Evolutionary conservation across 805 yeast genomes (phyloP), one percentile per base, ranked within the genome.

Genomic region (Nakazawaea peltata): DNA sequence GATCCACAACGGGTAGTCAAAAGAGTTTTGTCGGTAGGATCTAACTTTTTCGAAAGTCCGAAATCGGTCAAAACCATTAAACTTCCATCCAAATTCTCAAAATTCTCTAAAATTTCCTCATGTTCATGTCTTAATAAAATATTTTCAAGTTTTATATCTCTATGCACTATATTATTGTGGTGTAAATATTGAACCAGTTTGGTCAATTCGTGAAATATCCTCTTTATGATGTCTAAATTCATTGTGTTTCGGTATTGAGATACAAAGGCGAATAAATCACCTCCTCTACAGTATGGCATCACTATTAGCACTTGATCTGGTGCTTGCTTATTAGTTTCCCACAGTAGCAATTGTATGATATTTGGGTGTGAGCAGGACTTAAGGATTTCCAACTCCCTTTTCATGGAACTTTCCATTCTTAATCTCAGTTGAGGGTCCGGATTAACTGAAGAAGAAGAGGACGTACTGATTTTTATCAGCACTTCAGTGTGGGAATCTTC

Each of bases 1-100:
- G 95, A 84, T 0, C 99, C 98, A 56, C 98, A 92, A 41, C 97
- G 61, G 1, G 97, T 90, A 2, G 83, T 70, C 18, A 94, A 65
- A 39, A 80, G 47, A 18, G 86, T 82, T 44, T 72, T 63, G 7
- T 21, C 23, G 7, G 23, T 21, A 1, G 62, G 67, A 33, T 70
- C 75, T 17, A 90, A 69, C 33, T 67, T 62, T 46, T 86, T 78
- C 9, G 95, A 80, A 19, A 92, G 67, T 0, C 99, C 98, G 57
- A 92, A 81, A 62, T 92, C 99, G 0, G 94, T 79, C 22, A 87
- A 54, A 12, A 75, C 77, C 2, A 77, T 74, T 13, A 77, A 41
- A 33, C 69, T 65, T 3, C 41, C 30, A 19, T 31, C 33, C 3
- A 46, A 46, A 28, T 34, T 37, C 23, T 26, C 32, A n/a, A n/a